Evolutionary conservation across 1,284 basidiomycete species (phyloP), one percentile per base, ranked within the genome.

Genomic region (Schizophyllum amplum): DNA sequence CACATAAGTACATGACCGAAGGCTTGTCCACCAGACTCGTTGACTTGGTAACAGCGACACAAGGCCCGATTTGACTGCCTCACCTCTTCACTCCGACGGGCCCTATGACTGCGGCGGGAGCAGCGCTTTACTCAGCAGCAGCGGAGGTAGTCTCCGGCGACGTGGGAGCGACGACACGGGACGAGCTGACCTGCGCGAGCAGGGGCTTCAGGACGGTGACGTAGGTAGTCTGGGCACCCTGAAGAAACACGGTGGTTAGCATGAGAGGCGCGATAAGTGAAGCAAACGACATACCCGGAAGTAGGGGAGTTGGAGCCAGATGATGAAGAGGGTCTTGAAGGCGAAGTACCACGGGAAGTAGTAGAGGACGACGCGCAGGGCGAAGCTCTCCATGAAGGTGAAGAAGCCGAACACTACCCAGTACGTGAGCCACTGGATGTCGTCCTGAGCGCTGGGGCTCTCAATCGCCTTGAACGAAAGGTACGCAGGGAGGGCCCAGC

Each of bases 271-370:
- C 27, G 57, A 27, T 25, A 48, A 50, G 26, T 46, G 47, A 52
- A 57, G 23, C 51, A 57, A 57, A 57, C 57, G 24, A 86, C 87
- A 70, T 75, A 90, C 88, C 68, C 84, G 85, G 77, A 88, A 84
- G 52, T 79, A 82, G 47, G 89, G 89, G 57, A 92, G 80, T 71
- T 91, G 89, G 64, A 92, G 80, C 90, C 90, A 95, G 67, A 94
- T 74, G 71, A 92, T 85, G 78, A 93, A 92, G 61, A 87, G 59
- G 56, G 87, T 90, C 87, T 95, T 95, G 80, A 92, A 82, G 54
- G 89, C 84, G 69, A 87, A 96, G 73, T 94, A 95, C 87, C 92
- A 92, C 47, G 90, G 87, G 64, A 92, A 66, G 68, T 92, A 93
- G 75, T 91, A 90, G 61, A 93, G 82, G 54, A 92, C 79, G 59